Evolutionary conservation across 78 protist species (phyloP).

Genomic region (Dictyostelium brefeldianum): DNA sequence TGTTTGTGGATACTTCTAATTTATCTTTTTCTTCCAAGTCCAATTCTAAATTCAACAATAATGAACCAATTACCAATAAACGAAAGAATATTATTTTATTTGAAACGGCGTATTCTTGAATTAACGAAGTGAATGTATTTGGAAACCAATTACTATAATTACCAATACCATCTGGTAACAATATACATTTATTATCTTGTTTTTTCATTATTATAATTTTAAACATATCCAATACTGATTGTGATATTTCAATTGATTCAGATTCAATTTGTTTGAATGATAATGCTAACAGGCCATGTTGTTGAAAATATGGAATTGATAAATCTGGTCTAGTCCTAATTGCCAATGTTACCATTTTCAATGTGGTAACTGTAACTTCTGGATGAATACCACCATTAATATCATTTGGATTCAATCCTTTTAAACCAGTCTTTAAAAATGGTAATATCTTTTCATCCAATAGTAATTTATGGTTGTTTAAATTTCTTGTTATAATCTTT

Average conservation of each 20-base stretch:
- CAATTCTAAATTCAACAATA: background rate
- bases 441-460: background rate
- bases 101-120: background rate
- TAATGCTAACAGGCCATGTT: background rate
- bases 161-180: background rate
- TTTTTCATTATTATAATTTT: background rate
- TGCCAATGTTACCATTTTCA: background rate
- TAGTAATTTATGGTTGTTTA: background rate
- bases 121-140: background rate
- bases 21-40: background rate
- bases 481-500: background rate
- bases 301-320: background rate
- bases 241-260: background rate
- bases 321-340: background rate
- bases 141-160: background rate
- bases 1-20: background rate
- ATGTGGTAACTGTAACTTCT: background rate
- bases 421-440: background rate
- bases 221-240: background rate
- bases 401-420: background rate
- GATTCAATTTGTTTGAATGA: background rate
- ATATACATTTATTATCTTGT: background rate
- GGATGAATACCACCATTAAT: background rate
- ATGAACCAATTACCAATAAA: constrained; percentile 1
- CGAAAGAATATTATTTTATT: background rate